Conservation (phyloP, 352 stramenopile species). For the Phytophthora multivora region DNA sequence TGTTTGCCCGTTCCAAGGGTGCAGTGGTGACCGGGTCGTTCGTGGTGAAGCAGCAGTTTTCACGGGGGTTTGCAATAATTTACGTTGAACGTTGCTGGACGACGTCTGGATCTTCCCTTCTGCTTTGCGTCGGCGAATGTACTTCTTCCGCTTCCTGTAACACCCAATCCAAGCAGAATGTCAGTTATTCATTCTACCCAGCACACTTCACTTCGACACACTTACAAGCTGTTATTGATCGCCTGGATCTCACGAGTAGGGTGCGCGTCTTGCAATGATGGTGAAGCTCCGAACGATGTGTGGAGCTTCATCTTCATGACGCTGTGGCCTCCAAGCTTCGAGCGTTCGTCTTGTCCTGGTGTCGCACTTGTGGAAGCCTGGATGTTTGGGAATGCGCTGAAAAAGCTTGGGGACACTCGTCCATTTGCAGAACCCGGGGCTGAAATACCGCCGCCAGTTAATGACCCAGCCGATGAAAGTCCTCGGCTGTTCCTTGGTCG, state of each 20-base stretch:
- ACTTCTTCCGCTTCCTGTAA: slow-evolving; percentile 60
- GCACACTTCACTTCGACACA: background rate
- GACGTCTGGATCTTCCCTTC: slow-evolving; percentile 42
- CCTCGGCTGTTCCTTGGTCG: slow-evolving; percentile 6
- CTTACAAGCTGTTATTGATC: slow-evolving; percentile 86
- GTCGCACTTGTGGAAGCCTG: slow-evolving; percentile 75
- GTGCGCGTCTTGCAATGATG: slow-evolving; percentile 34
- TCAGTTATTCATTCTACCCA: slow-evolving; percentile 2
- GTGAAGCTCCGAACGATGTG: slow-evolving; percentile 52
- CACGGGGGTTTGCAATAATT: slow-evolving; percentile 75
- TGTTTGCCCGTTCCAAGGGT: slow-evolving; percentile 51
- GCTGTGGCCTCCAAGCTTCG: slow-evolving; percentile 59
- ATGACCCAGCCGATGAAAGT: slow-evolving; percentile 24
- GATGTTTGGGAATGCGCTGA: slow-evolving; percentile 78
- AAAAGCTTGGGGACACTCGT: slow-evolving; percentile 22
- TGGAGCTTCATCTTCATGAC: slow-evolving; percentile 86
- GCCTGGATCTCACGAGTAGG: slow-evolving; percentile 72
- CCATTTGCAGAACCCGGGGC: slow-evolving; percentile 38
- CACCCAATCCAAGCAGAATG: background rate
- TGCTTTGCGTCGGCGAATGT: slow-evolving; percentile 60
- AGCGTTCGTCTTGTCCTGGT: slow-evolving; percentile 66
- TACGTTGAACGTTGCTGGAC: slow-evolving; percentile 61
- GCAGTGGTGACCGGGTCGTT: slow-evolving; percentile 35
- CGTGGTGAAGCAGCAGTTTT: slow-evolving; percentile 35
- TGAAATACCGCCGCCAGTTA: slow-evolving; percentile 32